Percentiles rank a stretch among this genome's conserved stretches.
Conservation (phyloP, 2,329 filamentous ascomycete genomes). For the Alternaria triticimaculans region DNA sequence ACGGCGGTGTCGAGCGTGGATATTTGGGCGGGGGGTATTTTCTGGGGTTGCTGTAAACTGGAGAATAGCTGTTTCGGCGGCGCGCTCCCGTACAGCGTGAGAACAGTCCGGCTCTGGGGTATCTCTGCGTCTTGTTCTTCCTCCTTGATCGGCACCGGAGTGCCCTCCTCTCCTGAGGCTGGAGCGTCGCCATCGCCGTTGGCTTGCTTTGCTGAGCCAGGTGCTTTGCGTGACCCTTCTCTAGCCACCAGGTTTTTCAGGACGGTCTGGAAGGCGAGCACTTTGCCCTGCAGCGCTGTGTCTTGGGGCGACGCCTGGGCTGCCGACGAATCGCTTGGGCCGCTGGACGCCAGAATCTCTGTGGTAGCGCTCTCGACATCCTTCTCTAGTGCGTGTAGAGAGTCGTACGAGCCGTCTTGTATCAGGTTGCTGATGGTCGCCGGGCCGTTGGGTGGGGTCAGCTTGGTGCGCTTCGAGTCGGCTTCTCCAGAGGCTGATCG, state of each 20-base stretch:
- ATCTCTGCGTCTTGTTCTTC: conserved; percentile 32
- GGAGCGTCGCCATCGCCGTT: conserved; percentile 15
- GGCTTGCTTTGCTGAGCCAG: conserved; percentile 6
- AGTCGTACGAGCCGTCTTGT: conserved; percentile 48
- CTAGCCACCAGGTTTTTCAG: conserved; percentile 37
- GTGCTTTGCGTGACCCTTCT: conserved; percentile 34
- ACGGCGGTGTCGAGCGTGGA: conserved; percentile 50
- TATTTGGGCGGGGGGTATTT: conserved; percentile 43
- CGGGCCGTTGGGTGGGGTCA: conserved; percentile 43
- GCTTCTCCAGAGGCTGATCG: conserved; percentile 49
- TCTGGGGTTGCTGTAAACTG: conserved; percentile 69
- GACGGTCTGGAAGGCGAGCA: conserved; percentile 45
- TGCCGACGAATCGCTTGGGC: conserved; percentile 24
- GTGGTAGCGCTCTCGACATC: conserved; percentile 52
- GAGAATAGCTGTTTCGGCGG: conserved; percentile 82
- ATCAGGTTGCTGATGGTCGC: conserved; percentile 49
- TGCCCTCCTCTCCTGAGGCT: conserved; percentile 15
- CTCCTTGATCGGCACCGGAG: conserved; percentile 26
- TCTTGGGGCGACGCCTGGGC: conserved; percentile 46
- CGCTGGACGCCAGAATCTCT: conserved; percentile 47
- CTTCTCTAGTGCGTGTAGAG: conserved; percentile 50
- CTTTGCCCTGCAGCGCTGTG: conserved; percentile 35
- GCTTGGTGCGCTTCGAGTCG: conserved; percentile 54
- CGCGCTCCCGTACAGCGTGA: conserved; percentile 79
- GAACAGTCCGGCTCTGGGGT: conserved; percentile 62